Conservation (phyloP, 1,139 yeast species). For the Yamadazyma spencermartinsiae region DNA sequence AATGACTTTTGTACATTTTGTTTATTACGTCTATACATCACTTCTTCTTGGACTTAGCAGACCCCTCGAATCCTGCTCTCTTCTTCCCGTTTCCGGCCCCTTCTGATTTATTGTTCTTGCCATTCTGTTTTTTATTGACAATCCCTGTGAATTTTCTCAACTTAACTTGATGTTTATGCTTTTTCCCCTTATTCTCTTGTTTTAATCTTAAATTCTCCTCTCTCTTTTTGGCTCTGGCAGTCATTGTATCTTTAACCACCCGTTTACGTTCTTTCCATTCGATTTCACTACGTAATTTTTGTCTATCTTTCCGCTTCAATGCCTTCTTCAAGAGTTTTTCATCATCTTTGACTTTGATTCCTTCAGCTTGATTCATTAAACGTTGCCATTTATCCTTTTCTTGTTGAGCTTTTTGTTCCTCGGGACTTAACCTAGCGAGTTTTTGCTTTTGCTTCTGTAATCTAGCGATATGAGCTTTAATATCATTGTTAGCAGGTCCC, state of each 20-base stretch:
- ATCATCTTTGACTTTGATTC: constrained; percentile 84
- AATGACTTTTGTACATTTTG: no score
- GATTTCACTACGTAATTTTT: constrained; percentile 75
- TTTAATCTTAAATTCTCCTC: constrained; percentile 86
- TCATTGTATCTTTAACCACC: constrained; percentile 70
- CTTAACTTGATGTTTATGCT: constrained; percentile 65
- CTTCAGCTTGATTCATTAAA: constrained; percentile 86
- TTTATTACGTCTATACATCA: constrained; percentile 12
- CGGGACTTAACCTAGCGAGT: constrained; percentile 59
- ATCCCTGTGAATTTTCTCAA: constrained; percentile 68
- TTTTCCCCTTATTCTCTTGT: constrained; percentile 75
- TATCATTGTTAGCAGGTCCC: constrained; percentile 85
- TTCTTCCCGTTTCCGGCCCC: constrained; percentile 47
- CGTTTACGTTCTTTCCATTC: constrained; percentile 89
- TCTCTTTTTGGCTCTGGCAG: constrained; percentile 77
- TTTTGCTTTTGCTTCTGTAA: constrained; percentile 74
- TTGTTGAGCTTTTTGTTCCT: constrained; percentile 57
- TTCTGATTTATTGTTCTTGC: constrained; percentile 39
- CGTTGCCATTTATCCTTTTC: constrained; percentile 85
- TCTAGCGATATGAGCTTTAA: constrained; percentile 77
- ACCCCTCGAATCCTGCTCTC: constrained; percentile 62
- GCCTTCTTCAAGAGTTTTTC: constrained; percentile 86
- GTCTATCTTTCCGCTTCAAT: constrained; percentile 75
- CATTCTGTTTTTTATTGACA: constrained; percentile 27
- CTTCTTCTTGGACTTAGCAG: constrained; percentile 40